phyloP scores from a whole-genome alignment of 768 basidiomycete genomes.

The Tylopilus felleus region DNA sequence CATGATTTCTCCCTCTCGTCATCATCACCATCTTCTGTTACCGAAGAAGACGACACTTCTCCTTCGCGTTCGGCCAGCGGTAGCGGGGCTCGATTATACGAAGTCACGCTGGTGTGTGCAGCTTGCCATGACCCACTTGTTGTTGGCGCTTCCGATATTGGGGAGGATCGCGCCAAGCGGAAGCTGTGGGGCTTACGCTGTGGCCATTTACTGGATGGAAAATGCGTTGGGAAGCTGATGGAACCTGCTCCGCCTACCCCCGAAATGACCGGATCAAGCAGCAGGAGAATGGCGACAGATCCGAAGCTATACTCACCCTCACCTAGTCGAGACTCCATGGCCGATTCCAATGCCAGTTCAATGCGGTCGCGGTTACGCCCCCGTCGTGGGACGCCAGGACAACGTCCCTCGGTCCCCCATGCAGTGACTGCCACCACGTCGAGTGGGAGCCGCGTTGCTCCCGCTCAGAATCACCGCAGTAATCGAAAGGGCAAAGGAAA shows the following conservation, averaged over 20 bases:
- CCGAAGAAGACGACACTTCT: conserved; percentile 45
- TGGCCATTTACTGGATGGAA: conserved; percentile 77
- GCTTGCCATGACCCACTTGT: conserved; percentile 63
- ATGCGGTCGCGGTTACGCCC: conserved; percentile 62
- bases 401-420: conserved; percentile 2
- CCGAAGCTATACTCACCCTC: neutral
- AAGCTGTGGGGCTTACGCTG: conserved; percentile 72
- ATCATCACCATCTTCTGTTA: conserved; percentile 25
- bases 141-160: conserved; percentile 47
- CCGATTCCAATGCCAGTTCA: conserved; percentile 28
- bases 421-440: conserved; percentile 3
- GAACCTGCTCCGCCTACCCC: conserved; percentile 32
- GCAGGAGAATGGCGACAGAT: conserved; percentile 14
- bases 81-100: conserved; percentile 27
- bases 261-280: conserved; percentile 8
- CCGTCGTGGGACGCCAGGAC: conserved; percentile 27
- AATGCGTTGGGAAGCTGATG: conserved; percentile 62
- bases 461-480: conserved; percentile 5
- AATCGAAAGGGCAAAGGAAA: conserved; percentile 35
- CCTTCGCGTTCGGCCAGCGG: conserved; percentile 20
- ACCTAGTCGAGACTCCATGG: conserved; percentile 29
- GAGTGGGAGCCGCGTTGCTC: conserved; percentile 6
- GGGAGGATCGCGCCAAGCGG: conserved; percentile 42
- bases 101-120: conserved; percentile 60
- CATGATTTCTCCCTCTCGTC: conserved; percentile 54